These are phyloP conservation scores for Thinopyrum elongatum DNA, from an alignment of 176 grass and related monocot genomes.

Conservation along the genomic window DNA sequence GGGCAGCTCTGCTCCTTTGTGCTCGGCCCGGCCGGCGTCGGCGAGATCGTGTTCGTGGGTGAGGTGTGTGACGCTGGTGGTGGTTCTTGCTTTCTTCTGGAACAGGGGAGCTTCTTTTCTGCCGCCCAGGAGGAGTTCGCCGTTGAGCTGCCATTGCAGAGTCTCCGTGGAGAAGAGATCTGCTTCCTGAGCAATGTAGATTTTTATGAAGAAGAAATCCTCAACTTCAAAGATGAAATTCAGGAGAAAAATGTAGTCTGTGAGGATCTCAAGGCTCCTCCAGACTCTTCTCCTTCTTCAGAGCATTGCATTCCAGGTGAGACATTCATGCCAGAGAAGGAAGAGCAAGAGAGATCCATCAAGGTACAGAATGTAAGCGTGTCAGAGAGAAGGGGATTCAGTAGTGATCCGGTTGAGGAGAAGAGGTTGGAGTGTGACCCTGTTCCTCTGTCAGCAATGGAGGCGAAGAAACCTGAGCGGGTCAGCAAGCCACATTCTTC, in stretches of 20 bases:
- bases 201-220: not conserved
- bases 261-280: slow-evolving; percentile 22
- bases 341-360: slow-evolving; percentile 10
- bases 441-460: not conserved
- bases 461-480: slow-evolving; percentile 26
- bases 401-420: not conserved
- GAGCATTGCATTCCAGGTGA: not conserved
- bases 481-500: slow-evolving; percentile 5
- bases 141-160: not conserved
- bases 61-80: slow-evolving; percentile 6
- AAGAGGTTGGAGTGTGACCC: slow-evolving; percentile 45
- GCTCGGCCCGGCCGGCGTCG: slow-evolving; percentile 32
- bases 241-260: slow-evolving; percentile 44
- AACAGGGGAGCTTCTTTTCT: not conserved
- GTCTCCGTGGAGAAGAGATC: not conserved
- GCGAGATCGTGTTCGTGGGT: slow-evolving; percentile 49
- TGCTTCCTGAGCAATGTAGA: not conserved
- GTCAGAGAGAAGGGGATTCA: not conserved
- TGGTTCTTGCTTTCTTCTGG: slow-evolving; percentile 22
- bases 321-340: not conserved
- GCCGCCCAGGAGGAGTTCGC: no score
- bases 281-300: not conserved
- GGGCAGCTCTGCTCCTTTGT: slow-evolving; percentile 55
- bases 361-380: not conserved
- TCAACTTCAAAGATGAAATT: slow-evolving; percentile 10